Evolutionary conservation across 2,329 filamentous ascomycete species (phyloP).

Genomic region (Trematosphaeria pertusa): DNA sequence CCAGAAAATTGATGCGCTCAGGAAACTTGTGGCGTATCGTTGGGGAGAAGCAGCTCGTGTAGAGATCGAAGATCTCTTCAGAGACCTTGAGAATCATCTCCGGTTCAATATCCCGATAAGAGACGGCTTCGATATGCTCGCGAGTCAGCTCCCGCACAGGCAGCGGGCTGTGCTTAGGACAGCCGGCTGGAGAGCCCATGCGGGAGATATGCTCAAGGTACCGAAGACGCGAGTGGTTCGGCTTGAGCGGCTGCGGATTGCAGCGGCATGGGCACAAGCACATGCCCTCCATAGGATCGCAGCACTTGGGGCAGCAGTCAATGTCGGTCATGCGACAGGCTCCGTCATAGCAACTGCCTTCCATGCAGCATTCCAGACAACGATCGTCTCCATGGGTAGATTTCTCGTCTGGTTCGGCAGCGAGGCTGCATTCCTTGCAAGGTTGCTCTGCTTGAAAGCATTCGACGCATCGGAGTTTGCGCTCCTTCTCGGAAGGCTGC

Average conservation of each 20-base stretch:
- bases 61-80: not conserved
- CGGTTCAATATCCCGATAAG: too few relatives aligned
- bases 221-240: not conserved
- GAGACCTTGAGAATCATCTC: not conserved
- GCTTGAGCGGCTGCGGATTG: not conserved
- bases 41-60: conserved; percentile 4
- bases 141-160: not conserved
- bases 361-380: conserved; percentile 2
- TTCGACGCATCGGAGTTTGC: not conserved
- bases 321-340: not conserved
- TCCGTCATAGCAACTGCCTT: conserved; percentile 3
- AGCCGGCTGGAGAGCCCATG: conserved; percentile 4
- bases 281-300: not conserved
- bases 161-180: conserved; percentile 3
- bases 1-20: not conserved
- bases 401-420: too few relatives aligned
- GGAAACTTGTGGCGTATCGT: not conserved
- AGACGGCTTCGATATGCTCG: not conserved
- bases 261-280: not conserved
- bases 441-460: not conserved
- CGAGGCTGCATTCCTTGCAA: conserved; percentile 3
- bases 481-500: too few relatives aligned
- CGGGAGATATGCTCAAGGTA: not conserved
- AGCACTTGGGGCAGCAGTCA: conserved; percentile 2
- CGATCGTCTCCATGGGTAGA: not conserved